Conservation (phyloP, 1,284 basidiomycete genomes). For the Trichosporon asahii region DNA sequence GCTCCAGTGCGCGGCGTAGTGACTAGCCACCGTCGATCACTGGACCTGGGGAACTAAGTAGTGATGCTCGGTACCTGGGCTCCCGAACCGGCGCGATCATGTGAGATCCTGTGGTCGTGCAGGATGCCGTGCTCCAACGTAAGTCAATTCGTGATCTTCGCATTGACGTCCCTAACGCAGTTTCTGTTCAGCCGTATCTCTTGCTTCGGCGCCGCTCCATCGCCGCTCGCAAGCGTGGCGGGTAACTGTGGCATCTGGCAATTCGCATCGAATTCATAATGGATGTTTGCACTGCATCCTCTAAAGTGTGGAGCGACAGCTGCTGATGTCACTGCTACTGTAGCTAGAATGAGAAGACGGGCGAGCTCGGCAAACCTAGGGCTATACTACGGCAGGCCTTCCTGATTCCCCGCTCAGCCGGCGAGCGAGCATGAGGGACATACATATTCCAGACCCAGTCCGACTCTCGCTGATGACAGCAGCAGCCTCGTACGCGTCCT, state of each 20-base stretch:
- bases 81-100: background rate
- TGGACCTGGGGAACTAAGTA: background rate
- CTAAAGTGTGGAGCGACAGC: no score
- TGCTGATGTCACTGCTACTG: no score
- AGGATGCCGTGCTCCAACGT: background rate
- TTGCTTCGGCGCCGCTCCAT: background rate
- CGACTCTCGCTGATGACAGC: background rate
- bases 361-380: no score
- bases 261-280: no score
- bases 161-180: background rate
- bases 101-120: background rate
- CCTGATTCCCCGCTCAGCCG: no score
- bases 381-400: no score
- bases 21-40: conserved; percentile 3
- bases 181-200: background rate
- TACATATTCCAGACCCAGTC: background rate
- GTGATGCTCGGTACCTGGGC: background rate
- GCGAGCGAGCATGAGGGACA: background rate
- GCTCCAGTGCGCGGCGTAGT: background rate
- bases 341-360: no score
- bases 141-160: background rate
- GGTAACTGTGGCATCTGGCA: background rate
- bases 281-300: no score
- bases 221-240: background rate
- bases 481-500: background rate